Base-by-base conservation (phyloP, 1,139 yeast genomes). In the Starmera stellimalicola region DNA sequence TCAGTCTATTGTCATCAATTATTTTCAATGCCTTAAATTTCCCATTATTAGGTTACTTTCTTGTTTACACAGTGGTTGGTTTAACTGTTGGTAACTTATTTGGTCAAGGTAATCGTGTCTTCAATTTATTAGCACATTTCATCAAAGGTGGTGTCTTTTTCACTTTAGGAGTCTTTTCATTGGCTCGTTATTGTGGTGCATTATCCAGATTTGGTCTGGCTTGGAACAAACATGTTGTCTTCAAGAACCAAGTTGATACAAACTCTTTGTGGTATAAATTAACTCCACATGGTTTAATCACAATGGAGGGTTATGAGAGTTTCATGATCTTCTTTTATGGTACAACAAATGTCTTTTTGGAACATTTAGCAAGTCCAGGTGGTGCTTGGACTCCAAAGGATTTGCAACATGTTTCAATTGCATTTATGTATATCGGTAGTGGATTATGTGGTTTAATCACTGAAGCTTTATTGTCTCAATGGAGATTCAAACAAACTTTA, bases 111-210 rank as follows among this genome's bases (percentile, higher is more conserved):
- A 54, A 50, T 19, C 62, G 65, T 16, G 78, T 88, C 6, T 91
- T 82, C 60, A 87, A 84, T 51, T 60, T 91, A 35, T 67, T 88
- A 40, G 98, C 98, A 2, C 98, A 91, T 57, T 84, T 85, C 66
- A 88, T 91, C 55, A 91, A 91, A 58, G 98, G 98, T 38, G 94
- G 93, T 11, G 91, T 91, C 3, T 88, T 91, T 54, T 69, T 85
- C 42, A 47, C 70, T 3, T 63, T 81, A 33, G 98, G 98, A 9
- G 40, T 88, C 7, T 57, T 87, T 14, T 70, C 94, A 12, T 65
- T 91, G 33, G 81, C 87, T 3, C 73, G 97, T 46, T 88, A 84
- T 56, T 74, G 87, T 47, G 98, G 98, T 4, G 83, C 79, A 10
- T 83, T 80, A 49, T 55, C 70, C 24, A 65, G 69, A 38, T 63